Conservation (phyloP, 495 filamentous ascomycete genomes). For the Penicillium simplicissimum region DNA sequence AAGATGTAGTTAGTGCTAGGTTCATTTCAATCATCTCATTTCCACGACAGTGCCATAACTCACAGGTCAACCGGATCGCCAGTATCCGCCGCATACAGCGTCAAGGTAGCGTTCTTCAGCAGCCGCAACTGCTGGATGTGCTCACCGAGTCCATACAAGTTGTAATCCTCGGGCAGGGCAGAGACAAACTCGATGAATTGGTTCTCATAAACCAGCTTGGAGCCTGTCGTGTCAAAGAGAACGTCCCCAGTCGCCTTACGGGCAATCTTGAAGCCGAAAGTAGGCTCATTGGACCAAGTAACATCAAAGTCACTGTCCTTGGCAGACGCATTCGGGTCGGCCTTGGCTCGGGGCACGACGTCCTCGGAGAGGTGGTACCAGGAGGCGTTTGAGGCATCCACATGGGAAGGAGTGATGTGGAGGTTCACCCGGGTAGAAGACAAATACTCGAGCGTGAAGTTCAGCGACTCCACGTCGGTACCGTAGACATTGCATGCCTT, state of each 20-base stretch:
- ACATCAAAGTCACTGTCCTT: conserved; percentile 55
- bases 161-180: conserved; percentile 58
- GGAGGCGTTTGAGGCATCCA: conserved; percentile 63
- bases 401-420: conserved; percentile 58
- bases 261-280: conserved; percentile 59
- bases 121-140: conserved; percentile 59
- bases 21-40: neutral
- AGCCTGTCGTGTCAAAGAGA: conserved; percentile 58
- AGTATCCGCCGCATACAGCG: conserved; percentile 71
- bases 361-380: conserved; percentile 68
- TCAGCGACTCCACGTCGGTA: conserved; percentile 59
- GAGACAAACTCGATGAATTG: conserved; percentile 66
- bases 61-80: conserved; percentile 59
- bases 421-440: conserved; percentile 54
- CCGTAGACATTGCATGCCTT: conserved; percentile 62
- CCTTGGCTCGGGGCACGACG: conserved; percentile 59
- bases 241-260: conserved; percentile 58
- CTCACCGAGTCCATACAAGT: conserved; percentile 65
- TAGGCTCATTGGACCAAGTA: conserved; percentile 58
- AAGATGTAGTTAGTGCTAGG: conserved; percentile 2
- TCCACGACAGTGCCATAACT: conserved; percentile 7
- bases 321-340: conserved; percentile 38
- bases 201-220: conserved; percentile 60
- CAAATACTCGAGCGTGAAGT: conserved; percentile 58
- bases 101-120: conserved; percentile 60